These are phyloP conservation scores for Wickerhamomyces queroliae DNA, from an alignment of 805 yeast genomes.

Conservation along the genomic window DNA sequence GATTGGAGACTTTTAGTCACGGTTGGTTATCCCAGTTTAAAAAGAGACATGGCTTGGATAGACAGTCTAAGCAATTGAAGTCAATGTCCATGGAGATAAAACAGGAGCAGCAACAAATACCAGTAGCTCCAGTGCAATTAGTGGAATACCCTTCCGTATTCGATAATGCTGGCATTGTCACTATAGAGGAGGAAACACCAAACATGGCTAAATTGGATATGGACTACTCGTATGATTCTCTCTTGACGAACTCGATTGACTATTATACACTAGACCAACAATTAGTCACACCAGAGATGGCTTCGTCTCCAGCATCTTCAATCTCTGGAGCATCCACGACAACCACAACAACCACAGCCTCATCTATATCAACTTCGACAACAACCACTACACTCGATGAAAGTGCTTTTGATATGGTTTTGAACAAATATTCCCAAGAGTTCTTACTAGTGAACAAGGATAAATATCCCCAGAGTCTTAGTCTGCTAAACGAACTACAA, in stretches of 20 bases:
- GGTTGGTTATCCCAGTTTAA: constrained; percentile 62
- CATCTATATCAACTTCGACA: not conserved
- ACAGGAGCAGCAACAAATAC: not conserved
- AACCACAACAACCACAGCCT: constrained; percentile 1
- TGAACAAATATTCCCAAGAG: constrained; percentile 7
- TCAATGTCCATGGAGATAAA: constrained; percentile 8
- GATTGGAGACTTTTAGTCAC: constrained; percentile 48
- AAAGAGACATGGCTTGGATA: constrained; percentile 46
- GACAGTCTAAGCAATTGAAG: constrained; percentile 16
- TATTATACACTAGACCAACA: too few relatives aligned
- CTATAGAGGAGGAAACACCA: too few relatives aligned
- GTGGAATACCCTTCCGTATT: too few relatives aligned
- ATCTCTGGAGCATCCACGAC: not conserved
- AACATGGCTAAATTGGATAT: too few relatives aligned
- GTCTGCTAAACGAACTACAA: constrained; percentile 4
- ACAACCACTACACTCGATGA: not conserved
- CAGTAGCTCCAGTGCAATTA: too few relatives aligned
- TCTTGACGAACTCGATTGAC: too few relatives aligned
- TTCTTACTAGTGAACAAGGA: constrained; percentile 5
- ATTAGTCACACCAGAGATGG: too few relatives aligned
- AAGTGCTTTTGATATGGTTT: constrained; percentile 7
- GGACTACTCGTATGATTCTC: too few relatives aligned
- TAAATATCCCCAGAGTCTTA: constrained; percentile 8
- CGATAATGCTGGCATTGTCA: too few relatives aligned
- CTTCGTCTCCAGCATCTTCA: too few relatives aligned